Conservation (phyloP, 2,329 filamentous ascomycete genomes). For the Thielaviopsis ethacetica region DNA sequence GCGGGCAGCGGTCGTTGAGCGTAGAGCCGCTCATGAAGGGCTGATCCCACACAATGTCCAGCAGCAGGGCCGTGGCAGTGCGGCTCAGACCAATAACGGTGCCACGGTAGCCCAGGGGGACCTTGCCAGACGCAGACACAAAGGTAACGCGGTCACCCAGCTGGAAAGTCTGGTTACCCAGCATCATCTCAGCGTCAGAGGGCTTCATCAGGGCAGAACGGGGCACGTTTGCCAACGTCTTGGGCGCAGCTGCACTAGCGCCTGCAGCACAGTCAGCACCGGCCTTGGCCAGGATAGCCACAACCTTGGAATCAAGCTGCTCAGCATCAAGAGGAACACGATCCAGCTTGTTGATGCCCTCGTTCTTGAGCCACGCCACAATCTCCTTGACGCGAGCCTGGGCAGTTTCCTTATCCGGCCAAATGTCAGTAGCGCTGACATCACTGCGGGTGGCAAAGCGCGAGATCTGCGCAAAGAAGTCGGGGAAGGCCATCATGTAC, state of each 20-base stretch:
- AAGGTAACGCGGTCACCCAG: conserved; percentile 89
- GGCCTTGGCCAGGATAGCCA: conserved; percentile 61
- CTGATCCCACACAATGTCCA: conserved; percentile 86
- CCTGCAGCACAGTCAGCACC: conserved; percentile 35
- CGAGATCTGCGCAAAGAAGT: conserved; percentile 84
- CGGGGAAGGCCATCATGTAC: conserved; percentile 89
- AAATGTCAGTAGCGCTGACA: conserved; percentile 73
- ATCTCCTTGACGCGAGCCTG: conserved; percentile 82
- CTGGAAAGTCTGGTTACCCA: conserved; percentile 66
- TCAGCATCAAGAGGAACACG: conserved; percentile 91
- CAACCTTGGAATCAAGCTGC: conserved; percentile 83
- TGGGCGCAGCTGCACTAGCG: neutral
- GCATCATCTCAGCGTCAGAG: conserved; percentile 83
- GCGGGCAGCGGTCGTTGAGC: conserved; percentile 73
- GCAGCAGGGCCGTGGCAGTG: conserved; percentile 62
- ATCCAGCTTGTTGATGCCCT: conserved; percentile 85
- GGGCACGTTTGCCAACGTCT: conserved; percentile 43
- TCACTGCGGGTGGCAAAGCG: conserved; percentile 73
- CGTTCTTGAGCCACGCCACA: conserved; percentile 75
- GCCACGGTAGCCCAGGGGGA: conserved; percentile 79
- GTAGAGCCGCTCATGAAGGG: conserved; percentile 97
- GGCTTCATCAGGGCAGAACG: conserved; percentile 80
- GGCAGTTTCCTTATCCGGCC: conserved; percentile 54
- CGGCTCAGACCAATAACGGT: conserved; percentile 92
- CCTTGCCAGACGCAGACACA: conserved; percentile 80